Evolutionary conservation across 148 eudicot species (phyloP).

Genomic region (Diospyros kaki): DNA sequence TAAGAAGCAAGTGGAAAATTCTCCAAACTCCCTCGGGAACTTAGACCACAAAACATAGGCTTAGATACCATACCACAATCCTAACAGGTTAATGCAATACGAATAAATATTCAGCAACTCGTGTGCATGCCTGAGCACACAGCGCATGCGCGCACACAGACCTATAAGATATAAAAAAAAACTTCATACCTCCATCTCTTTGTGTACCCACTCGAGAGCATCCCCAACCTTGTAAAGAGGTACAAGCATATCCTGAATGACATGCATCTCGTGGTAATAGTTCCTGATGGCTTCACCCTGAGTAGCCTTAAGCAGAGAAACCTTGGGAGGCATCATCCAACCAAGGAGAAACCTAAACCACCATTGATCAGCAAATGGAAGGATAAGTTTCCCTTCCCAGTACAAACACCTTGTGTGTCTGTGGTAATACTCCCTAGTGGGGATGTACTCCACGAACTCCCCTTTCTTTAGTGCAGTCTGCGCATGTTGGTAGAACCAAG

Average conservation of each 20-base stretch:
- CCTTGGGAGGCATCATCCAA: slow-evolving; percentile 95
- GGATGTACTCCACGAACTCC: slow-evolving; percentile 86
- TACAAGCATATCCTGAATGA: slow-evolving; percentile 92
- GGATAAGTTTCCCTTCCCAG: slow-evolving; percentile 94
- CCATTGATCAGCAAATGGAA: slow-evolving; percentile 81
- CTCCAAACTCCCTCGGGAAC: background rate
- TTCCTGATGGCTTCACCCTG: slow-evolving; percentile 92
- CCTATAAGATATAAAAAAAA: slow-evolving; percentile 2
- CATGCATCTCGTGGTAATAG: slow-evolving; percentile 92
- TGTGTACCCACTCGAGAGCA: slow-evolving; percentile 79
- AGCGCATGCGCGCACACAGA: background rate
- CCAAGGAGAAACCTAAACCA: slow-evolving; percentile 87
- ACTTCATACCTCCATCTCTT: slow-evolving; percentile 81
- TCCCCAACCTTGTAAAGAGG: slow-evolving; percentile 94
- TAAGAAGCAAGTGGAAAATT: background rate
- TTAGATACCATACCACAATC: background rate
- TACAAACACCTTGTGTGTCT: slow-evolving; percentile 87
- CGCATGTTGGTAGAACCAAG: slow-evolving; percentile 95
- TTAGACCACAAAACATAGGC: background rate
- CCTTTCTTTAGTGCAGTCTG: slow-evolving; percentile 63
- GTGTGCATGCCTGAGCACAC: background rate
- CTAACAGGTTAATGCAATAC: background rate
- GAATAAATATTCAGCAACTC: background rate
- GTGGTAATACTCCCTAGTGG: slow-evolving; percentile 90
- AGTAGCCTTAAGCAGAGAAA: slow-evolving; percentile 90